Conservation (phyloP, 768 basidiomycete species). For the Mycena haematopus region DNA sequence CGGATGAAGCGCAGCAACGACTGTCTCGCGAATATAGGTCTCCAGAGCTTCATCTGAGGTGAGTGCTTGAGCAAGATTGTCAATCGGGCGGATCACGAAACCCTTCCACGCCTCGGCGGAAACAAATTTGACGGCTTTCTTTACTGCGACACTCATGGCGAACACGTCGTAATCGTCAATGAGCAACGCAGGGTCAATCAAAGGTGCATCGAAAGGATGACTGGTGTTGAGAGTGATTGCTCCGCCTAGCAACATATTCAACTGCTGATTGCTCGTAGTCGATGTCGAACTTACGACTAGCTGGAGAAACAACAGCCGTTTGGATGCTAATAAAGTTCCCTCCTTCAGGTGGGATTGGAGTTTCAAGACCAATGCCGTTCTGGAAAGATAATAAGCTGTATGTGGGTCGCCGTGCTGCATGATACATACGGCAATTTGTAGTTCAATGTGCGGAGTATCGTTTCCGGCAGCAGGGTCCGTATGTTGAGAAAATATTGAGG, state of each 20-base stretch:
- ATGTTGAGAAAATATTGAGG: slow-evolving; percentile 21
- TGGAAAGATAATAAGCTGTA: not conserved
- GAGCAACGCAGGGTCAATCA: slow-evolving; percentile 37
- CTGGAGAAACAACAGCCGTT: slow-evolving; percentile 20
- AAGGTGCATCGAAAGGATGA: slow-evolving; percentile 35
- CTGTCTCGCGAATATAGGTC: slow-evolving; percentile 32
- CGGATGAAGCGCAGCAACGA: slow-evolving; percentile 35
- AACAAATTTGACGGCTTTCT: slow-evolving; percentile 35
- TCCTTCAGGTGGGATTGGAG: slow-evolving; percentile 11
- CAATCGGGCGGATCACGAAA: slow-evolving; percentile 34
- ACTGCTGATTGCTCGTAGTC: too few species aligned
- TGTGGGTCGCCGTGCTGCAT: not conserved
- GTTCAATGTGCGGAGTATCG: slow-evolving; percentile 36
- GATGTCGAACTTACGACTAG: slow-evolving; percentile 12
- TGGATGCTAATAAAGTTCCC: slow-evolving; percentile 21
- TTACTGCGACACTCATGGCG: slow-evolving; percentile 38
- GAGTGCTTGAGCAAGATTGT: slow-evolving; percentile 30
- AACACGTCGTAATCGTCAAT: slow-evolving; percentile 33
- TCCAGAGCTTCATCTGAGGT: slow-evolving; percentile 37
- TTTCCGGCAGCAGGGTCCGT: slow-evolving; percentile 35
- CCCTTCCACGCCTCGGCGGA: slow-evolving; percentile 37
- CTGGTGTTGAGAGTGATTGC: slow-evolving; percentile 36
- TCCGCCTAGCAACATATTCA: slow-evolving; percentile 29
- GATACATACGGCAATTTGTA: slow-evolving; percentile 20
- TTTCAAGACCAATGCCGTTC: slow-evolving; percentile 20